A percentile compares a stretch with the other conserved stretches of the same genome.
Evolutionary conservation across 768 basidiomycete species (phyloP).

Genomic region (Tephrocybe sp.): DNA sequence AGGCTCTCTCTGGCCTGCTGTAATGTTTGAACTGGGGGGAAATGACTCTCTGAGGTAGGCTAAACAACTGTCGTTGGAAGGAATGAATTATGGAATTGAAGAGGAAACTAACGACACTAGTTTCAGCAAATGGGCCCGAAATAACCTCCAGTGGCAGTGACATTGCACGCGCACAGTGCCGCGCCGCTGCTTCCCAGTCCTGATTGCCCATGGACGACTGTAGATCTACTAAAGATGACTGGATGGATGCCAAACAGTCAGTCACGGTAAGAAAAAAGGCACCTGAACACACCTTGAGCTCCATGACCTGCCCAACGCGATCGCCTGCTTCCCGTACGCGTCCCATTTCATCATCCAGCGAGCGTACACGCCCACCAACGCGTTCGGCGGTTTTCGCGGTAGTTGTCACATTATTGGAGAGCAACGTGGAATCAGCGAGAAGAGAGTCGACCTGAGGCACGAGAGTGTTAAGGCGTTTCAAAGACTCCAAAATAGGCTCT

Average conservation of each 20-base stretch:
- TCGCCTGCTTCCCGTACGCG: conserved; percentile 90
- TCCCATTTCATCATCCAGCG: conserved; percentile 91
- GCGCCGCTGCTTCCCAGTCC: conserved; percentile 95
- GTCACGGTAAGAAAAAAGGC: no score
- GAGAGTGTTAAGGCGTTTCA: conserved; percentile 61
- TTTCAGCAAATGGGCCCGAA: conserved; percentile 82
- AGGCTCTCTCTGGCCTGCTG: conserved; percentile 73
- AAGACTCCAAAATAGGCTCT: conserved; percentile 62
- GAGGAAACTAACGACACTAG: conserved; percentile 68
- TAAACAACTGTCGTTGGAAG: conserved; percentile 31
- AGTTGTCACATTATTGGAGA: conserved; percentile 60
- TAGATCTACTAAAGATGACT: conserved; percentile 42
- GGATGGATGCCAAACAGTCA: conserved; percentile 9
- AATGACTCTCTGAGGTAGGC: conserved; percentile 89
- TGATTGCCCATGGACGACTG: conserved; percentile 79
- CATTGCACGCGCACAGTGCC: conserved; percentile 92
- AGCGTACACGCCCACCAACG: conserved; percentile 87
- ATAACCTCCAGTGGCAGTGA: conserved; percentile 75
- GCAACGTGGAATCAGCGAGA: conserved; percentile 51
- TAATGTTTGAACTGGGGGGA: conserved; percentile 84
- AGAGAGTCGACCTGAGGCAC: conserved; percentile 65
- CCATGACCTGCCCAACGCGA: conserved; percentile 89
- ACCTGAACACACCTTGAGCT: conserved; percentile 72
- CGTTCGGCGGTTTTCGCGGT: conserved; percentile 82
- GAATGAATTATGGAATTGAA: not conserved